Evolutionary conservation across 352 stramenopile genomes (phyloP), one percentile per base, ranked within the genome.

Genomic region (Globisporangium barbulae): DNA sequence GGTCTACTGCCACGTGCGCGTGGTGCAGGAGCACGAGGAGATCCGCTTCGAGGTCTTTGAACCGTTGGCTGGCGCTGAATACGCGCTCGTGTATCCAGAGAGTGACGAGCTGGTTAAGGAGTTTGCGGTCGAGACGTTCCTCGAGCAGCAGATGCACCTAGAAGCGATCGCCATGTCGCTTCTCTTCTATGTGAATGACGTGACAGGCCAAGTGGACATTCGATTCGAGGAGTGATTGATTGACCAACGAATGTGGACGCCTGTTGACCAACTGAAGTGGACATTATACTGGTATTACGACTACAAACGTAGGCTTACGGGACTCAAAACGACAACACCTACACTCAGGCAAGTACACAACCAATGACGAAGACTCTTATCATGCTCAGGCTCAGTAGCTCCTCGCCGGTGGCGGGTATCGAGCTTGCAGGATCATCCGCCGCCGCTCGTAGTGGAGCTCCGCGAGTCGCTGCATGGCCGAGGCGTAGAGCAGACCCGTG

Each of bases 131-230:
- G 78, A 88, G 52, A 83, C 59, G 7, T 75, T 74, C 17, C 42
- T 80, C 7, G 79, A 90, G 65, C 75, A 85, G 69, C 77, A 85
- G 33, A 73, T 90, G 61, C 75, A 90, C 39, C 58, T 90, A 19
- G 79, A 90, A 39, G 75, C 74, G 8, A 80, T 87, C 56, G 61
- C 66, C 10, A 80, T 76, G 70, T 79, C 75, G 2, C 68, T 90
- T 39, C 28, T 88, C 10, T 71, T 90, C 44, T 78, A 75, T 21
- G 21, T 42, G 1, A 73, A 80, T 53, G 35, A 56, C 5, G 47
- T 57, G 25, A 71, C 65, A 10, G 65, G 68, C 2, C 30, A 59
- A n/a, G 47, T 75, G 0, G 68, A 75, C 15, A 50, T 89, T 45
- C 76, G 78, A 17, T 87, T 89, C 49, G 80, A 89, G 60, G 80